A percentile compares a stretch with the other conserved stretches of the same genome.
These are phyloP conservation scores for Solanum hybrid DNA, from an alignment of 305 asterid species.

Conservation along the genomic window DNA sequence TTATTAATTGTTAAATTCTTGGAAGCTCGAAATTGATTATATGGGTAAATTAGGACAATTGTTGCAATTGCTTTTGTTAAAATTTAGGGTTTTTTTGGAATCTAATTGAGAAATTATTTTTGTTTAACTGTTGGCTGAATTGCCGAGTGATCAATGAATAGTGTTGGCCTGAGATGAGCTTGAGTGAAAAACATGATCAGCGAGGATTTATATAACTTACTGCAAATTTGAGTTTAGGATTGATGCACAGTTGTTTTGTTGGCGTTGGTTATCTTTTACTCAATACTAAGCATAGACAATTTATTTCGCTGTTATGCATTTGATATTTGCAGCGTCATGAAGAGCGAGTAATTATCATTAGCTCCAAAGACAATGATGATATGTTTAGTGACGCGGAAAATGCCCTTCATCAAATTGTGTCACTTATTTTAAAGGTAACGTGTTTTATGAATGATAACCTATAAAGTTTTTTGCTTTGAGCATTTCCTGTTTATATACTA, in stretches of 20 bases:
- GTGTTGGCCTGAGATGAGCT: background rate
- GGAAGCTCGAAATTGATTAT: background rate
- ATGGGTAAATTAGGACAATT: background rate
- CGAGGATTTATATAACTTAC: background rate
- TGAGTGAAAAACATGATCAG: background rate
- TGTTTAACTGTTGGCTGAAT: background rate
- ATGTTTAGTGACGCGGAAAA: slow-evolving; percentile 74
- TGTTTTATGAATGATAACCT: background rate
- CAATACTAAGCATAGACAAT: background rate
- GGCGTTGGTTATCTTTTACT: background rate
- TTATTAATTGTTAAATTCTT: background rate
- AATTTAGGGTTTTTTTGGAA: background rate
- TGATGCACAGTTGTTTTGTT: background rate
- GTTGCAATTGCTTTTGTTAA: background rate
- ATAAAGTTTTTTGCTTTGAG: background rate
- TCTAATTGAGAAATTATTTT: background rate
- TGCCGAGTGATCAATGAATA: background rate
- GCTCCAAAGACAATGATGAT: slow-evolving; percentile 64
- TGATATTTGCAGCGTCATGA: slow-evolving; percentile 65
- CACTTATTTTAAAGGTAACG: slow-evolving; percentile 67
- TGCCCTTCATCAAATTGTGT: slow-evolving; percentile 87
- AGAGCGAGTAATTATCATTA: slow-evolving; percentile 84
- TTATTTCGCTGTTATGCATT: background rate
- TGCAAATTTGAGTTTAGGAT: background rate
- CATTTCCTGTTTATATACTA: background rate